A percentile compares a stretch with the other conserved stretches of the same genome.
phyloP scores from a whole-genome alignment of 352 stramenopile species.

The Elongisporangium prolatum region DNA sequence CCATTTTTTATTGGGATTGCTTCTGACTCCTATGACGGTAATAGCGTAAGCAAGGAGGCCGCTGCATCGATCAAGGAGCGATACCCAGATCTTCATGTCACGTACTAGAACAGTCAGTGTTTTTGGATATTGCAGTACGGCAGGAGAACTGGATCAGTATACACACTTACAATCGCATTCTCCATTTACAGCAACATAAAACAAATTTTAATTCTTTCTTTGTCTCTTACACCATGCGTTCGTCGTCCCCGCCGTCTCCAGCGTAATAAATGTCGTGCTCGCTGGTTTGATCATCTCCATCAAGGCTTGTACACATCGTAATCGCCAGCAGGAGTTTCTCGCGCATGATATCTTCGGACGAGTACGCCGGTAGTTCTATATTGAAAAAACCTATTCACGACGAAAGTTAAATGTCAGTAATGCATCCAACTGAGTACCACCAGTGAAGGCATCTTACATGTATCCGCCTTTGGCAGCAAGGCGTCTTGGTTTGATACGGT shows the following conservation, averaged over 20 bases:
- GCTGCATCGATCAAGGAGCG: slow-evolving; percentile 65
- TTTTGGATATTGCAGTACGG: background rate
- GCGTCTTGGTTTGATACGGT: slow-evolving; percentile 36
- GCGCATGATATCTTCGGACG: slow-evolving; percentile 57
- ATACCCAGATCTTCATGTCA: slow-evolving; percentile 61
- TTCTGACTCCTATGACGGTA: slow-evolving; percentile 26
- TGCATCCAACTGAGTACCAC: background rate
- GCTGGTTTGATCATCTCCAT: slow-evolving; percentile 64
- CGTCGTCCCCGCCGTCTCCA: slow-evolving; percentile 52
- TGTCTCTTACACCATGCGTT: slow-evolving; percentile 42
- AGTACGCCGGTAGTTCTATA: slow-evolving; percentile 77
- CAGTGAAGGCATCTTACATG: slow-evolving; percentile 27
- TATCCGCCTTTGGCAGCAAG: slow-evolving; percentile 73
- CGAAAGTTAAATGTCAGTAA: slow-evolving; percentile 1
- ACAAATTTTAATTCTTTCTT: background rate
- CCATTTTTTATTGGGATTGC: background rate
- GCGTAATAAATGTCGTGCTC: slow-evolving; percentile 70
- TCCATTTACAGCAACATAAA: background rate
- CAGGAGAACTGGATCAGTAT: background rate
- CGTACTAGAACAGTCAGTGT: slow-evolving; percentile 19
- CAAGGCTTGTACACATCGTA: slow-evolving; percentile 78
- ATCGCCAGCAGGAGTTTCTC: slow-evolving; percentile 70
- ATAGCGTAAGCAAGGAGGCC: slow-evolving; percentile 80
- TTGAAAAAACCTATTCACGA: slow-evolving; percentile 66
- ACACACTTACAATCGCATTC: background rate